A percentile compares a stretch with the other conserved stretches of the same genome.
Conservation (phyloP, 495 filamentous ascomycete genomes). For the Penicillium daleae region DNA sequence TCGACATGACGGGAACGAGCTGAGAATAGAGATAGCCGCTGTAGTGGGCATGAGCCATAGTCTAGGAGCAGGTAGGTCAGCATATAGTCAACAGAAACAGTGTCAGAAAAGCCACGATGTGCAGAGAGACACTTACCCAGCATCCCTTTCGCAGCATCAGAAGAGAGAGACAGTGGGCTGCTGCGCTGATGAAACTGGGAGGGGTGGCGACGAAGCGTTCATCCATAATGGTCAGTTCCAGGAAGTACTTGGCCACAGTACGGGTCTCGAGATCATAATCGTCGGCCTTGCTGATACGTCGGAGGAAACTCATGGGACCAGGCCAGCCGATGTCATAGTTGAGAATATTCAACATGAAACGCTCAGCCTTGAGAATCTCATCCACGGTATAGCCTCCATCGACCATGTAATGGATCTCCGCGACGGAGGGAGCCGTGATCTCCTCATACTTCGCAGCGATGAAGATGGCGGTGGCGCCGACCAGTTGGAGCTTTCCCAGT, state of each 20-base stretch:
- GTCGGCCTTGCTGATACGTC: constrained; percentile 96
- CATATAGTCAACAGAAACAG: constrained; percentile 4
- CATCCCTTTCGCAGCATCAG: constrained; percentile 84
- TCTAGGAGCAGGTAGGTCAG: constrained; percentile 55
- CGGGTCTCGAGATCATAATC: constrained; percentile 96
- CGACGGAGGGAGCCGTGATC: constrained; percentile 91
- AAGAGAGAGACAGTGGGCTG: constrained; percentile 91
- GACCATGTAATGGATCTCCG: constrained; percentile 98
- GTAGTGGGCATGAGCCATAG: constrained; percentile 82
- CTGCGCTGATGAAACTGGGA: constrained; percentile 88
- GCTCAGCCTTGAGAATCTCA: constrained; percentile 95
- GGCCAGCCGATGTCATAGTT: constrained; percentile 95
- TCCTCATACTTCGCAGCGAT: constrained; percentile 98
- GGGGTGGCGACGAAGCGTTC: constrained; percentile 92
- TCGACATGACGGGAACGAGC: constrained; percentile 72
- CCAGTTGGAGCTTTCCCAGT: constrained; percentile 90
- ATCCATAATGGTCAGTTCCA: constrained; percentile 97
- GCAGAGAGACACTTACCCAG: constrained; percentile 74
- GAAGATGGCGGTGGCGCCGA: constrained; percentile 94
- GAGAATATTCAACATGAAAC: constrained; percentile 96
- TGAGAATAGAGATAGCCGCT: constrained; percentile 89
- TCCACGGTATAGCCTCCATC: constrained; percentile 85
- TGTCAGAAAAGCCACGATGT: neutral
- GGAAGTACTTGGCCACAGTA: constrained; percentile 96
- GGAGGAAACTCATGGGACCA: constrained; percentile 96